Base-by-base conservation (phyloP, 2,329 filamentous ascomycete species). In the Neonectria sp. region DNA sequence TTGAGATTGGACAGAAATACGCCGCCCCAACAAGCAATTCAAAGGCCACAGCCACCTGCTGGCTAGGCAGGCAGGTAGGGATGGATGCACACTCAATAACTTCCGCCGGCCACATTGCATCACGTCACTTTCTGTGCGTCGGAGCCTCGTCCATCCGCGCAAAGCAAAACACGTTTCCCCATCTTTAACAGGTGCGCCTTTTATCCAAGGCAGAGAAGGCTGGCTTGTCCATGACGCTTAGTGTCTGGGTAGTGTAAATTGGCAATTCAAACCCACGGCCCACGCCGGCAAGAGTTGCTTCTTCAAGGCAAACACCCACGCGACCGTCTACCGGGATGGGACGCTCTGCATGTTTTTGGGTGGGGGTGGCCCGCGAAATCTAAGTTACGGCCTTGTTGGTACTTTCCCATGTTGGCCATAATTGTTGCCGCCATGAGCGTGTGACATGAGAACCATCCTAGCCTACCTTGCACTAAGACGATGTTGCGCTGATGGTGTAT, bases 51-150 rank as follows among this genome's bases (percentile, higher is more conserved):
- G 48, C 51, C 51, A 35, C 24, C 43, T 40, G 35, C 12, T 15
- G 12, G 15, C 35, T 33, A 33, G 31, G 31, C 31, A 33, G 31
- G 31, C 33, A 35, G 37, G 37, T 6, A 40, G 35, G 15, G 35
- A 45, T 24, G 40, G 6, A n/a, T 13, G 17, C 40, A 21, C 40
- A 21, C 40, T 43, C 13, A 8, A 43, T n/a, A 17, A 43, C 40
- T 43, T 13, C 12, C 15, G 12, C 25, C 6, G 24, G 35, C 48
- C 55, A 29, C 55, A 53, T 52, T 37, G 24, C 63, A 56, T 60
- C 63, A 60, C 57, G 63, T 65, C 63, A 65, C 49, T 60, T 55
- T 60, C 51, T 21, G 40, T 15, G n/a, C 61, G 48, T 58, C 45
- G 53, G 53, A 57, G 35, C 31, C 25, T 52, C 27, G 45, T 24